Conservation (phyloP, 2,329 filamentous ascomycete genomes). For the Paraconiothyrium brasiliense region DNA sequence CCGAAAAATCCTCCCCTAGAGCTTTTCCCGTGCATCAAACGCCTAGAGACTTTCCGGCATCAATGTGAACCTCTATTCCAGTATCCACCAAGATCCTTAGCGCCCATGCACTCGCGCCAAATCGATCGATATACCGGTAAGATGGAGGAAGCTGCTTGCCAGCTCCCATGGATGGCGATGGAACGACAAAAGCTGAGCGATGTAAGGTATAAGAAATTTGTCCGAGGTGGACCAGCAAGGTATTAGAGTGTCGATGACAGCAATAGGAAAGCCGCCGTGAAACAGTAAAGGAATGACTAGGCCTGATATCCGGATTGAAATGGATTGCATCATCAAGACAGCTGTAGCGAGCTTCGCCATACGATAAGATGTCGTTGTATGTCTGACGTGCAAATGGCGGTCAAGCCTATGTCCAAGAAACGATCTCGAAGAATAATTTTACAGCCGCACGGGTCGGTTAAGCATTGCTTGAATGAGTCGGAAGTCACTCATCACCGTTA, state of each 20-base stretch:
- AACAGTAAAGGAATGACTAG: constrained; percentile 18
- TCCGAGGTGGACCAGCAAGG: constrained; percentile 23
- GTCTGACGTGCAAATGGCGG: constrained; percentile 30
- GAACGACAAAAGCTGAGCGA: constrained; percentile 22
- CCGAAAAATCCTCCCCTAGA: constrained; percentile 34
- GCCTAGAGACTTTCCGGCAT: constrained; percentile 31
- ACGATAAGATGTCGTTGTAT: constrained; percentile 26
- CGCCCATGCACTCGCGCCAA: constrained; percentile 25
- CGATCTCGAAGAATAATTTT: constrained; percentile 43
- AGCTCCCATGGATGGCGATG: constrained; percentile 24
- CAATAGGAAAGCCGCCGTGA: constrained; percentile 21
- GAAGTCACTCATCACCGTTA: constrained; percentile 37
- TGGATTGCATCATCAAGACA: constrained; percentile 18
- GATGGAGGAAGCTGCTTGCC: constrained; percentile 25
- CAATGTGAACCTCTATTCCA: constrained; percentile 34
- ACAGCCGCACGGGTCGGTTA: constrained; percentile 25
- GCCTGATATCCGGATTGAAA: constrained; percentile 6
- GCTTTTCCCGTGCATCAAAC: constrained; percentile 26
- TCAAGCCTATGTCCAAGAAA: constrained; percentile 36
- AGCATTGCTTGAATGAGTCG: neutral
- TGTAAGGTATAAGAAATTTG: constrained; percentile 35
- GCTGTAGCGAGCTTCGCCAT: constrained; percentile 16
- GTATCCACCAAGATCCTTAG: constrained; percentile 37
- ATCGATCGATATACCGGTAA: constrained; percentile 42
- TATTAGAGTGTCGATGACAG: constrained; percentile 32